These are phyloP conservation scores for Curvularia lunata DNA, from an alignment of 2,329 filamentous ascomycete genomes.

Conservation along the genomic window DNA sequence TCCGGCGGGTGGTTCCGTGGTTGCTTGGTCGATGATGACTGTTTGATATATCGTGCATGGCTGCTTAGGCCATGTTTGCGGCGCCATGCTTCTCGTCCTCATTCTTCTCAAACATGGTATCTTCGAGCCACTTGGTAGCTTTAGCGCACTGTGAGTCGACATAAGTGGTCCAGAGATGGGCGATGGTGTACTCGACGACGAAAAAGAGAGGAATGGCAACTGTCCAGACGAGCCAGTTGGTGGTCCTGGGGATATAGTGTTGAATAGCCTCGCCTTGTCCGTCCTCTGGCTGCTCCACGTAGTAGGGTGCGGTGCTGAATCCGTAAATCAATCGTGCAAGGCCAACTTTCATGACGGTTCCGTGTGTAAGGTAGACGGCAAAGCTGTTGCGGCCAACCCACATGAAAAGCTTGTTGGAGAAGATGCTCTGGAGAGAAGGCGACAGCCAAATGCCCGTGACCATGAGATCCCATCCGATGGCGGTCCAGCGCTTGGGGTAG, in stretches of 20 bases:
- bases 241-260: slow-evolving; percentile 53
- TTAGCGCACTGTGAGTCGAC: slow-evolving; percentile 59
- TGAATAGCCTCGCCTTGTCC: slow-evolving; percentile 46
- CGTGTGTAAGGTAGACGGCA: slow-evolving; percentile 62
- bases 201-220: slow-evolving; percentile 57
- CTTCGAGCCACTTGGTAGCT: slow-evolving; percentile 57
- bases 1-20: neutral
- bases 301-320: slow-evolving; percentile 55
- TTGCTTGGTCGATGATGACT: neutral
- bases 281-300: slow-evolving; percentile 49
- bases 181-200: slow-evolving; percentile 55
- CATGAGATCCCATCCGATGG: slow-evolving; percentile 57
- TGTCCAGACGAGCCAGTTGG: slow-evolving; percentile 48
- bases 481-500: slow-evolving; percentile 52
- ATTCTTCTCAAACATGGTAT: slow-evolving; percentile 55
- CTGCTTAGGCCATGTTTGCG: slow-evolving; percentile 32
- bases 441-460: slow-evolving; percentile 61
- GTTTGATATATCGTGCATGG: neutral
- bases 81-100: slow-evolving; percentile 47
- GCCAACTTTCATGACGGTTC: slow-evolving; percentile 60
- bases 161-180: slow-evolving; percentile 60
- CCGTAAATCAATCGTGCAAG: slow-evolving; percentile 61
- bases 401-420: slow-evolving; percentile 59
- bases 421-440: slow-evolving; percentile 55
- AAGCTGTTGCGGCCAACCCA: slow-evolving; percentile 64